Conservation (phyloP, 257 asterid species). For the Linderniella brevidens region DNA sequence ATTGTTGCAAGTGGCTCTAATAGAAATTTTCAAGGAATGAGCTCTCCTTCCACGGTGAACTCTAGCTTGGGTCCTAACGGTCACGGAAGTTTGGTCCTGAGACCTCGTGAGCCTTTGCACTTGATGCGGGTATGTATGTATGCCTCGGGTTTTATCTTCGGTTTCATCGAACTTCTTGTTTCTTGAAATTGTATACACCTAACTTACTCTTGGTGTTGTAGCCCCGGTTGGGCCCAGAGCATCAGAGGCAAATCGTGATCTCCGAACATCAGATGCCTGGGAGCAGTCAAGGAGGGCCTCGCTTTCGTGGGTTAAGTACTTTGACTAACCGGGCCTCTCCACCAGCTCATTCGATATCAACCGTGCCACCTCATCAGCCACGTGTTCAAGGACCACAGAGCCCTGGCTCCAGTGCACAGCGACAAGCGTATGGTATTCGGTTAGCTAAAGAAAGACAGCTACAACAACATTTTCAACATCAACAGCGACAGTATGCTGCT, state of each 20-base stretch:
- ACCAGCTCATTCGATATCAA: constrained; percentile 29
- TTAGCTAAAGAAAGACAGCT: constrained; percentile 71
- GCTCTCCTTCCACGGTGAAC: constrained; percentile 47
- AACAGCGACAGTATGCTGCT: constrained; percentile 26
- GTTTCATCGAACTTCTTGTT: neutral
- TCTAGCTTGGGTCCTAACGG: constrained; percentile 39
- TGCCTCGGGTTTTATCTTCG: too few species aligned
- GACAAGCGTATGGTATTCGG: constrained; percentile 59
- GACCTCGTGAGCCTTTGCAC: constrained; percentile 55
- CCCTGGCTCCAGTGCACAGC: constrained; percentile 53
- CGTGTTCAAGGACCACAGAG: constrained; percentile 37
- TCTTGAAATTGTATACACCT: neutral
- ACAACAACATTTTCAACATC: constrained; percentile 39
- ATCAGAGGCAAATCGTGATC: constrained; percentile 46
- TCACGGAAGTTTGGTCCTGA: constrained; percentile 47
- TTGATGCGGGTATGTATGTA: constrained; percentile 52
- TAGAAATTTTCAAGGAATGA: constrained; percentile 56
- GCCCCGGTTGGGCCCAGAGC: constrained; percentile 56
- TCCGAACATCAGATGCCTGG: constrained; percentile 29
- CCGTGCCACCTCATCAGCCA: constrained; percentile 29
- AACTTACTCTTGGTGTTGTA: constrained; percentile 13
- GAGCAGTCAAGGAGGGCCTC: constrained; percentile 28
- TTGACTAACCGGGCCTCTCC: constrained; percentile 25
- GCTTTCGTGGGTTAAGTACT: constrained; percentile 30
- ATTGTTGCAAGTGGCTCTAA: constrained; percentile 26